Percentiles rank a stretch among this genome's conserved stretches.
phyloP scores from a whole-genome alignment of 768 basidiomycete genomes.

The Leccinum boreale region DNA sequence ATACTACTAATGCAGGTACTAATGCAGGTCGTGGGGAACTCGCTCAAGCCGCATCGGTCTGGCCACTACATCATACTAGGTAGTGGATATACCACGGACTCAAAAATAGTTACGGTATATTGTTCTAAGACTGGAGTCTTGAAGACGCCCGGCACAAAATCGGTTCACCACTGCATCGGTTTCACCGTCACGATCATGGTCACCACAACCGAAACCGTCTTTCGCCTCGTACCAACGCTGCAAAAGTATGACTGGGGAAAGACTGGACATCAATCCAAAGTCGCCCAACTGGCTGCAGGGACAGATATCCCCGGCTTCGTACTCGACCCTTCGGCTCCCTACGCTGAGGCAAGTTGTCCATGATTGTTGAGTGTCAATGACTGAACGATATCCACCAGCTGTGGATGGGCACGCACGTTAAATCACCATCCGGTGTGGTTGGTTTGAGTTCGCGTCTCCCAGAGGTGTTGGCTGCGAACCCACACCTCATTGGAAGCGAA shows the following conservation, averaged over 20 bases:
- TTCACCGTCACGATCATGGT: slow-evolving; percentile 25
- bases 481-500: slow-evolving; percentile 61
- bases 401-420: slow-evolving; percentile 99
- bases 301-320: slow-evolving; percentile 60
- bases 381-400: slow-evolving; percentile 47
- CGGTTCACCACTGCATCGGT: background rate
- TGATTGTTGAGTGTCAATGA: background rate
- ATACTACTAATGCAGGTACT: too few species aligned
- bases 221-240: slow-evolving; percentile 78
- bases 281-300: slow-evolving; percentile 76
- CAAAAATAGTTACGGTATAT: background rate
- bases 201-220: slow-evolving; percentile 42
- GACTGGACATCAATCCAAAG: slow-evolving; percentile 73
- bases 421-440: slow-evolving; percentile 54
- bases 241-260: slow-evolving; percentile 98
- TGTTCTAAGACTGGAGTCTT: background rate
- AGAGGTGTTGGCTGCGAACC: slow-evolving; percentile 60
- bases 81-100: background rate
- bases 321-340: slow-evolving; percentile 70
- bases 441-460: slow-evolving; percentile 50
- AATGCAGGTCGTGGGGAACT: too few species aligned
- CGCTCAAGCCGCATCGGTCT: too few species aligned
- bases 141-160: background rate
- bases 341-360: slow-evolving; percentile 76
- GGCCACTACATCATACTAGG: too few species aligned